Evolutionary conservation across 2,329 filamentous ascomycete genomes (phyloP).

Genomic region (Fusarium nanum): DNA sequence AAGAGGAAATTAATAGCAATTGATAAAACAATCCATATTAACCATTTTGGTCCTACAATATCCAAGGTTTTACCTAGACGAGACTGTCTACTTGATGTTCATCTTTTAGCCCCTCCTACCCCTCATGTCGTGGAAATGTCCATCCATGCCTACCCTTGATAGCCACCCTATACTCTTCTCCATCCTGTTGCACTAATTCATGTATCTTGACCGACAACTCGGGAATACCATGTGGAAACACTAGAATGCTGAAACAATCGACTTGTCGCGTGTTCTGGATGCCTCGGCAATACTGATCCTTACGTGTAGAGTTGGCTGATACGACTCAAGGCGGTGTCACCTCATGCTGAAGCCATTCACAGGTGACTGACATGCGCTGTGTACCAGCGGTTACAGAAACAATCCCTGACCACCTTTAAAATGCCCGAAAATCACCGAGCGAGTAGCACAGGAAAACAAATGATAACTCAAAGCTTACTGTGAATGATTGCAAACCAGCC

Average conservation of each 20-base stretch:
- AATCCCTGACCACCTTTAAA: background rate
- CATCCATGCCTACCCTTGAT: background rate
- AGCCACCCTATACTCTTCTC: conserved; percentile 25
- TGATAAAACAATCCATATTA: background rate
- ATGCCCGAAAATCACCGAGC: conserved; percentile 1
- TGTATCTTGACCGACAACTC: conserved; percentile 1
- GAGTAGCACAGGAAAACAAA: conserved; percentile 2
- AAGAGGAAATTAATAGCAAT: too few relatives aligned
- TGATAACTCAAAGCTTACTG: background rate
- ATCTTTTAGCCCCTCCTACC: background rate
- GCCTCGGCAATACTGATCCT: conserved; percentile 11
- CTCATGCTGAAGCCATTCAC: conserved; percentile 38
- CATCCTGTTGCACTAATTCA: background rate
- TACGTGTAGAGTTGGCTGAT: conserved; percentile 22
- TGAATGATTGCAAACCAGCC: conserved; percentile 1
- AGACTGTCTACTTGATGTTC: background rate
- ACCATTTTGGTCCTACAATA: background rate
- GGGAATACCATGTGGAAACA: conserved; percentile 9
- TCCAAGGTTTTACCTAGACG: background rate
- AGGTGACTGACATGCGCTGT: conserved; percentile 7
- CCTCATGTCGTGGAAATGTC: background rate
- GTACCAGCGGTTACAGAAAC: conserved; percentile 23
- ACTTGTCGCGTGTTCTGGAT: conserved; percentile 18
- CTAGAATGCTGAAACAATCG: conserved; percentile 8
- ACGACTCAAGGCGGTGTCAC: conserved; percentile 38